Evolutionary conservation across 2,329 filamentous ascomycete species (phyloP).

Genomic region (Pseudogymnoascus pannorum): DNA sequence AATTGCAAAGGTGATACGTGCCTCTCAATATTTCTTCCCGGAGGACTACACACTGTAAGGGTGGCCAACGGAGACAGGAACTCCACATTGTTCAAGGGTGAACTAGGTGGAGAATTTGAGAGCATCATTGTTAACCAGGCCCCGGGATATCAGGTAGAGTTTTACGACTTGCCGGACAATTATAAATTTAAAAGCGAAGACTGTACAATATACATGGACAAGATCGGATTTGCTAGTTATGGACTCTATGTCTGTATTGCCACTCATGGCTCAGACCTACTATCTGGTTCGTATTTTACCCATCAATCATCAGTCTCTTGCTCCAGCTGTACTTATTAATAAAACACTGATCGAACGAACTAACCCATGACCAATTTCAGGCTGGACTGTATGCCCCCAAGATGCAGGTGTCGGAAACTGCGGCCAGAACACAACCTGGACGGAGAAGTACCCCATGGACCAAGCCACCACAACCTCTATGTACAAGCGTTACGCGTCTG

Average conservation of each 20-base stretch:
- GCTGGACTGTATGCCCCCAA: neutral
- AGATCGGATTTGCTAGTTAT: neutral
- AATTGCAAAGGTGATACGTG: neutral
- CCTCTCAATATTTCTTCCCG: neutral
- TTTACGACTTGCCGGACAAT: neutral
- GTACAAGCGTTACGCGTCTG: neutral
- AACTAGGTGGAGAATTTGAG: neutral
- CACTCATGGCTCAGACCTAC: neutral
- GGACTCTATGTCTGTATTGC: slow-evolving; percentile 6
- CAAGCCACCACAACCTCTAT: slow-evolving; percentile 1
- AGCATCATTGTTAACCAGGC: slow-evolving; percentile 1
- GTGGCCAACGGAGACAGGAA: neutral
- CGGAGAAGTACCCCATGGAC: slow-evolving; percentile 3
- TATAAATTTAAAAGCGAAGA: neutral
- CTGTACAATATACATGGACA: neutral
- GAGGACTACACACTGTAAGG: neutral
- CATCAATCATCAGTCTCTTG: neutral
- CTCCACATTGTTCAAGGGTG: neutral
- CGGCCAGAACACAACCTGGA: neutral
- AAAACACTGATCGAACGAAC: neutral
- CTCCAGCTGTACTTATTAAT: neutral
- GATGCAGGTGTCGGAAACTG: neutral
- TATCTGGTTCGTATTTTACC: neutral
- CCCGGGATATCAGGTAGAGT: slow-evolving; percentile 3
- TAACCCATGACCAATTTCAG: neutral